Evolutionary conservation across 2,329 filamentous ascomycete species (phyloP), one percentile per base, ranked within the genome.

Genomic region (Anisogramma anomala): DNA sequence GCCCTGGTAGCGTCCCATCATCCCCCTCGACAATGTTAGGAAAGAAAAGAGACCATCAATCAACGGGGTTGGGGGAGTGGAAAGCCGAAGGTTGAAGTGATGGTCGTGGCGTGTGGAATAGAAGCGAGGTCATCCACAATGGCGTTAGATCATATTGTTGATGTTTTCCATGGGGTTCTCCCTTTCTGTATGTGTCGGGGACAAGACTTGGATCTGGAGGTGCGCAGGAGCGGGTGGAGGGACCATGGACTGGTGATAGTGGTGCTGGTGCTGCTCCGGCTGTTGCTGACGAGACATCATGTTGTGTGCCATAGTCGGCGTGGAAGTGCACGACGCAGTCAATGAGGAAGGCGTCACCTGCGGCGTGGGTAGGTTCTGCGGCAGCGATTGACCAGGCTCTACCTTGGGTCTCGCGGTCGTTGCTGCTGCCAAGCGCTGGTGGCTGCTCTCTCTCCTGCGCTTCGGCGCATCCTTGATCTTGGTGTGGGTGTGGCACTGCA

Each of bases 401-500:
- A 58, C 55, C 54, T 69, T 71, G 32, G 66, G 60, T 54, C 68
- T 74, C 7, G 63, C 56, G 54, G 65, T 65, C 40, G 60, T 63
- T 20, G 64, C 57, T 25, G 62, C 60, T 19, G 61, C 62, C 31
- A 65, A 53, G 32, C 67, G 63, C 4, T 61, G 63, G 50, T 77
- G 69, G 50, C 66, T 74, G 53, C 67, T 77, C 54, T 82, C 79
- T 33, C 79, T 70, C 40, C 77, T 69, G 37, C 79, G 70, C 60
- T 84, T 84, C 3, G 78, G 77, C 1, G 74, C 71, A 50, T 84
- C 80, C 56, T 82, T 83, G 56, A 79, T 71, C 58, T 84, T 84
- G 13, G 75, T 73, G 50, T 83, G 79, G 1, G 77, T 78, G 55
- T 84, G 79, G 50, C 80, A 84, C 78, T 81, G 48, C 26, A 30